Conservation (phyloP, 345 rosid genomes). For the Murraya koenigii region DNA sequence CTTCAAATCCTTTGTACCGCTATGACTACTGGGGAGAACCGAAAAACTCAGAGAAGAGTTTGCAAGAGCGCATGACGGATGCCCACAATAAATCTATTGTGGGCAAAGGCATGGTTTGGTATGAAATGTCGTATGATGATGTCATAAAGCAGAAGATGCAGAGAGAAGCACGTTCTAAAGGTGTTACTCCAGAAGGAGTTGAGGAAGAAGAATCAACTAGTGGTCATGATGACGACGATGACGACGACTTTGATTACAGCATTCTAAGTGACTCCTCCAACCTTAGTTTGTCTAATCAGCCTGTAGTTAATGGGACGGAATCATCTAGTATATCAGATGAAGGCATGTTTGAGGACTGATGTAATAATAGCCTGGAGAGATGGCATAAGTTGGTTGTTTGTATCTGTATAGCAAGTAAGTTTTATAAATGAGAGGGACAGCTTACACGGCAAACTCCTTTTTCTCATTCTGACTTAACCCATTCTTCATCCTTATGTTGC, state of each 20-base stretch:
- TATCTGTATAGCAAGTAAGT: neutral
- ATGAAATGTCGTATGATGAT: conserved; percentile 79
- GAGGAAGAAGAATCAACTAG: conserved; percentile 31
- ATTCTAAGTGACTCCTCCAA: conserved; percentile 48
- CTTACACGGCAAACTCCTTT: neutral
- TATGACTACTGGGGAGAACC: conserved; percentile 98
- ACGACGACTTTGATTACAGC: conserved; percentile 69
- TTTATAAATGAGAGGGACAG: neutral
- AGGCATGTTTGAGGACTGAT: conserved; percentile 40
- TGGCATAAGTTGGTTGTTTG: neutral
- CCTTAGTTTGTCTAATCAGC: conserved; percentile 45
- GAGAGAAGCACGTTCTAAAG: conserved; percentile 49
- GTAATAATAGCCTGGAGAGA: neutral
- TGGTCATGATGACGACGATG: conserved; percentile 27
- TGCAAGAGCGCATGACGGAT: conserved; percentile 64
- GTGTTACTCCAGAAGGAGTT: conserved; percentile 16
- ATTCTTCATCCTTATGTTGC: no score
- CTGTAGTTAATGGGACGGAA: conserved; percentile 77
- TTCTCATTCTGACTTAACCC: neutral
- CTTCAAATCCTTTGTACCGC: conserved; percentile 67
- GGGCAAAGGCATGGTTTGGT: conserved; percentile 83
- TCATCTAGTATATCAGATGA: conserved; percentile 51
- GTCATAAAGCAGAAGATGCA: conserved; percentile 53
- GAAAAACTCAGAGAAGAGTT: conserved; percentile 82
- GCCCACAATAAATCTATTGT: conserved; percentile 79